Evolutionary conservation across 768 basidiomycete genomes (phyloP), one percentile per base, ranked within the genome.

Genomic region (Boletus pseudopeckii): DNA sequence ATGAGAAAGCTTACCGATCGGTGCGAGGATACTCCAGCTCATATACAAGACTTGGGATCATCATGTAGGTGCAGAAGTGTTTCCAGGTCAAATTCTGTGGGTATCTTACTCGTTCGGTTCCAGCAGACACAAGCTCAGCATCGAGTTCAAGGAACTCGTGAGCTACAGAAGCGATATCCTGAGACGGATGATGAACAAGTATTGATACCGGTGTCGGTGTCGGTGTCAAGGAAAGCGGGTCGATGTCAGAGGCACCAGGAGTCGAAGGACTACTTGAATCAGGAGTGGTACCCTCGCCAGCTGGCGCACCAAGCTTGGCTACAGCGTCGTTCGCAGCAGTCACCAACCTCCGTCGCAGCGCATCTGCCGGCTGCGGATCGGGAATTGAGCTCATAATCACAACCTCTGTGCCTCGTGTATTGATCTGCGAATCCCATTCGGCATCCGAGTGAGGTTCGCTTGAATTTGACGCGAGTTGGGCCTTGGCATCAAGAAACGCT

Each of bases 1-100:
- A 20, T 32, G 26, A 30, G 39, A 13, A 14, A 43, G 72, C 81
- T 46, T 64, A 91, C 91, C 78, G 74, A 32, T 90, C 84, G 10
- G 96, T 98, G 47, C 96, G 76, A 10, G 96, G 96, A 69, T 95
- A 99, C 71, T 98, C 95, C 33, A 98, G 76, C 69, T 98, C 94
- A 65, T 99, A 99, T 7, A 98, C 94, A 40, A 99, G 78, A 0
- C 92, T 92, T 14, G 97, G 97, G 43, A 90, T 85, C 37, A 95
- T 73, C 72, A 91, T 83, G 71, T 95, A 99, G 37, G 87, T 80
- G 28, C 81, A 81, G 66, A 94, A 98, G 70, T 92, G 88, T 63
- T 77, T 81, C 65, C 83, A 80, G 0, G 85, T 86, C 56, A 98
- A 80, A 67, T 94, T 98, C 44, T 85, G 77, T 1, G 95, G 95